Percentiles rank a stretch among this genome's conserved stretches.
phyloP scores from a whole-genome alignment of 441 rosid genomes.

The Euphorbia celastroides region DNA sequence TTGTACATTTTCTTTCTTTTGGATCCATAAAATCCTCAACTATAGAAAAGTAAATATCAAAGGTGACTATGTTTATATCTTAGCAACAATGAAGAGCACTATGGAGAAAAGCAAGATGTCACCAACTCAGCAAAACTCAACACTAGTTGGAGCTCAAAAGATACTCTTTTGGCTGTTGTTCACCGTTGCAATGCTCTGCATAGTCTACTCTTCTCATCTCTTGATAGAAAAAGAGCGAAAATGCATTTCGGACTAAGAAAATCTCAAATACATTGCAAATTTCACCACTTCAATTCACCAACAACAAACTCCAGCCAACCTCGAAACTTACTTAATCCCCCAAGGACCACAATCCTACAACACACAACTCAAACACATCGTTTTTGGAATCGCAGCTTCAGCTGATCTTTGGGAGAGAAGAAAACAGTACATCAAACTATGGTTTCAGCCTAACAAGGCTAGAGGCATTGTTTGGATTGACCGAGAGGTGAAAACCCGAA shows the following conservation, averaged over 20 bases:
- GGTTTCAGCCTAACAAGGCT: conserved; percentile 72
- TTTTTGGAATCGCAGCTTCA: conserved; percentile 70
- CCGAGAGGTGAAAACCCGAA: conserved; percentile 30
- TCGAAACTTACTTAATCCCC: conserved; percentile 10
- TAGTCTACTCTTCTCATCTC: conserved; percentile 48
- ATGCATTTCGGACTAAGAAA: conserved; percentile 24
- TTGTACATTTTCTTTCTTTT: too few species aligned
- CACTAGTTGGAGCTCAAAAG: conserved; percentile 29
- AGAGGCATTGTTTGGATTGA: conserved; percentile 83
- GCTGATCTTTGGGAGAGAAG: conserved; percentile 62
- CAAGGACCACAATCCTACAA: conserved; percentile 21
- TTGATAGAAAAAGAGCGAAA: conserved; percentile 28
- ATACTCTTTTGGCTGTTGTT: conserved; percentile 42
- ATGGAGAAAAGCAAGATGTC: too few species aligned
- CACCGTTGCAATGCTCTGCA: conserved; percentile 36
- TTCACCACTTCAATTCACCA: conserved; percentile 24
- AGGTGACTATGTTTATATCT: too few species aligned
- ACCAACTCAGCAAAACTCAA: conserved; percentile 24
- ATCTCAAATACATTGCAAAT: conserved; percentile 24
- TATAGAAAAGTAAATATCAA: too few species aligned
- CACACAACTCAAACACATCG: conserved; percentile 62
- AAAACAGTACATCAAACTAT: conserved; percentile 69
- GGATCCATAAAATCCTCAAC: too few species aligned
- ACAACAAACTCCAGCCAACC: conserved; percentile 13
- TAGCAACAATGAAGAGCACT: too few species aligned